Evolutionary conservation across 768 basidiomycete species (phyloP).

Genomic region (Suillus hirtellus): DNA sequence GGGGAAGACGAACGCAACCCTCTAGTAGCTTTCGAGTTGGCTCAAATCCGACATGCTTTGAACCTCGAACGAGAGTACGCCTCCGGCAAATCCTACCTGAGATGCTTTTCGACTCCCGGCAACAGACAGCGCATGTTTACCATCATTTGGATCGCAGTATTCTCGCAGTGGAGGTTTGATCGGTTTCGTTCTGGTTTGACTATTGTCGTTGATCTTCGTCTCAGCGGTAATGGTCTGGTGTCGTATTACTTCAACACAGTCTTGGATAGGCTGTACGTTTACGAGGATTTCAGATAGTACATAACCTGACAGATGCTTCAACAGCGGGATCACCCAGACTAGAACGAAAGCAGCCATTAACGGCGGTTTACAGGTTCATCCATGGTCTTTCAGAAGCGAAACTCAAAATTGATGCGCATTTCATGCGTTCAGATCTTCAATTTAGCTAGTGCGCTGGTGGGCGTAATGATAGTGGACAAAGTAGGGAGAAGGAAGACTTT

Average conservation of each 20-base stretch:
- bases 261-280: constrained; percentile 48
- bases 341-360: constrained; percentile 63
- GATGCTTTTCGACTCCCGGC: constrained; percentile 60
- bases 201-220: not conserved
- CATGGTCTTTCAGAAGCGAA: not conserved
- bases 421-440: constrained; percentile 52
- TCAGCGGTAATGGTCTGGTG: constrained; percentile 66
- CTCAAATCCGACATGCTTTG: constrained; percentile 70
- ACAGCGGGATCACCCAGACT: constrained; percentile 48
- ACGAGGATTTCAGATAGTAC: not conserved
- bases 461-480: constrained; percentile 64
- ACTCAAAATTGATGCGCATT: not conserved
- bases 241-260: constrained; percentile 76
- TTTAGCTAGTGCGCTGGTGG: constrained; percentile 56
- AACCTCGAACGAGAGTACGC: constrained; percentile 59
- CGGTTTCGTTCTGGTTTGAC: not conserved
- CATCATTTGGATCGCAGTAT: constrained; percentile 65
- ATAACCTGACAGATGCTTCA: not conserved
- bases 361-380: constrained; percentile 54
- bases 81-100: constrained; percentile 47
- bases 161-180: constrained; percentile 72
- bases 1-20: constrained; percentile 61
- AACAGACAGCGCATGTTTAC: constrained; percentile 70
- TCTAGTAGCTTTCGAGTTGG: constrained; percentile 50
- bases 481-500: constrained; percentile 71